Evolutionary conservation across 2,329 filamentous ascomycete species (phyloP), one percentile per base, ranked within the genome.

Genomic region (Ascochyta rabiei): DNA sequence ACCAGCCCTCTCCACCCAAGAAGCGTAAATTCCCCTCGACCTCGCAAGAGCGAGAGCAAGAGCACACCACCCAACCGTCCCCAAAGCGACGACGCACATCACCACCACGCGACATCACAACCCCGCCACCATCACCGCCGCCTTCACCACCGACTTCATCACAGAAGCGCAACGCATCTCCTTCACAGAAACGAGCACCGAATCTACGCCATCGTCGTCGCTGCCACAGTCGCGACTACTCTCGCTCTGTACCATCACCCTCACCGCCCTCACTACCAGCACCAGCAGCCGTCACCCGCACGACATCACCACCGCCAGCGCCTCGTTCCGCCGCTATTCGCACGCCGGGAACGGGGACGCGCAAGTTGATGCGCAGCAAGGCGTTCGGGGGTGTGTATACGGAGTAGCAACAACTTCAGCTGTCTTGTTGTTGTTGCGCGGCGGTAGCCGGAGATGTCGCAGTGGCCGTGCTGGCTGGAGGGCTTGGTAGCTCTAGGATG

Each of bases 1-100:
- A 9, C 13, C 19, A 5, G 1, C 13, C 16, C 13, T 33, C 26
- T 1, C 24, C 45, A 6, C 45, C 45, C 16, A 35, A 26, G 21
- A 49, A 49, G 39, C 47, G 47, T 31, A 49, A 43, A n/a, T 49
- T 39, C 26, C 21, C 16, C 30, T 43, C 31, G 1, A 21, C 16
- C n/a, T 16, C 39, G 18, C 13, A 24, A n/a, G 19, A 39, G 12
- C 28, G 13, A 12, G 28, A 12, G 12, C 10, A 30, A 13, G 12
- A 2, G 3, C 12, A 13, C 28, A 12, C 10, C 12, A 12, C 4
- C 4, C 18, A 30, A 4, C 15, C n/a, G 15, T 18, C 38, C 2
- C n/a, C 23, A 2, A 41, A 19, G 21, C 46, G 38, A 23, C 7
- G n/a, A 1, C 39, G 21, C 33, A n/a, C n/a, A n/a, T n/a, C 31